phyloP scores from a whole-genome alignment of 345 rosid species.

The Carallia brachiata region DNA sequence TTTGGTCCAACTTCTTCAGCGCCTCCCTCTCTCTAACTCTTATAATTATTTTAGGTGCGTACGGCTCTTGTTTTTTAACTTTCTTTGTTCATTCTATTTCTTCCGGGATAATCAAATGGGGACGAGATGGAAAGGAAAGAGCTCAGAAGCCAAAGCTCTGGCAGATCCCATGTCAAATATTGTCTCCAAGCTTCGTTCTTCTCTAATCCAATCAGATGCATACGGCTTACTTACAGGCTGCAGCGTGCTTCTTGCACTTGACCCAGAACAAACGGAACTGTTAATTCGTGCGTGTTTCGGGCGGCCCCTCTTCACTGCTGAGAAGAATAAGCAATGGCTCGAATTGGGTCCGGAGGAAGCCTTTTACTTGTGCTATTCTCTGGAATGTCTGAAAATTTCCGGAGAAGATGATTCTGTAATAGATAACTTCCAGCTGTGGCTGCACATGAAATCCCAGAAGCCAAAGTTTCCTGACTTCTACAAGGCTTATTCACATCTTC shows the following conservation, averaged over 20 bases:
- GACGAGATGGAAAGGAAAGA: slow-evolving; percentile 91
- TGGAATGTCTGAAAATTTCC: slow-evolving; percentile 58
- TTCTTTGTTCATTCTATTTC: too few species aligned
- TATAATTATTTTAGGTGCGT: too few species aligned
- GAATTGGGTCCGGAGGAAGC: slow-evolving; percentile 80
- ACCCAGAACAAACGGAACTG: slow-evolving; percentile 51
- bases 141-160: slow-evolving; percentile 62
- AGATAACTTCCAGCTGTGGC: slow-evolving; percentile 47
- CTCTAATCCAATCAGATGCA: slow-evolving; percentile 43
- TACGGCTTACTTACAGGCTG: slow-evolving; percentile 47
- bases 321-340: slow-evolving; percentile 70
- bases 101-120: slow-evolving; percentile 25
- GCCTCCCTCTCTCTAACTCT: too few species aligned
- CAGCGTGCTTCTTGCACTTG: slow-evolving; percentile 50
- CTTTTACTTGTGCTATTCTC: slow-evolving; percentile 50
- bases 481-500: slow-evolving; percentile 75
- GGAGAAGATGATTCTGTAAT: slow-evolving; percentile 32
- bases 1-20: too few species aligned
- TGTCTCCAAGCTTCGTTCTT: slow-evolving; percentile 50
- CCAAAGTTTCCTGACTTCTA: slow-evolving; percentile 49
- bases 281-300: slow-evolving; percentile 75
- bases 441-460: slow-evolving; percentile 45
- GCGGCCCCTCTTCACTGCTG: slow-evolving; percentile 45
- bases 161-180: slow-evolving; percentile 70
- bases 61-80: too few species aligned